Evolutionary conservation across 192 early-diverging fungal genomes (phyloP), one percentile per base, ranked within the genome.

Genomic region (Spinellus fusiger): DNA sequence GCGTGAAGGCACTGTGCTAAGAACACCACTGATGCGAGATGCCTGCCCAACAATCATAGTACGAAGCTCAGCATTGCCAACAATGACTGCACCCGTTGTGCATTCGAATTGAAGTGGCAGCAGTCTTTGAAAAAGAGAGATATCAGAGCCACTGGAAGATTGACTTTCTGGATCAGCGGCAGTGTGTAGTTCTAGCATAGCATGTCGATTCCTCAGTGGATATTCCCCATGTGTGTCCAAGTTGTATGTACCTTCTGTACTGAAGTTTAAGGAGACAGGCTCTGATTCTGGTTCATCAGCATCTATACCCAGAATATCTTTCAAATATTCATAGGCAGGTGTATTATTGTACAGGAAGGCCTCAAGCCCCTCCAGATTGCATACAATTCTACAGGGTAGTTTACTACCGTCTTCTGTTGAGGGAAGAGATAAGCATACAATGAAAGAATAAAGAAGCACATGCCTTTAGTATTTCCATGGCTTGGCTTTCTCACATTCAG

Each of bases 261-360:
- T 22, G 48, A 23, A 16, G n/a, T 49, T 16, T 49, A 4, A 0
- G 18, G 50, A 18, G 46, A 26, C 4, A 12, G 55, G 22, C 32
- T 38, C 38, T 6, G 32, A 35, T 13, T 22, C 25, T 37, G 35
- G 20, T 12, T 61, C 64, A n/a, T 65, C 44, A 0, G 74, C 64
- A 52, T 58, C 65, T 35, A 75, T 31, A 0, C 69, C 73, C 6
- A 86, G 38, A 8, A 80, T 72, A 22, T 66, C 53, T 29, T 74
- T 62, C 33, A 90, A 61, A 12, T 66, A 60, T 35, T 88, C 82
- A 59, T 91, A 93, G 1, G 85, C 87, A 1, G 85, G 75, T 28
- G 83, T 77, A 51, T 88, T 76, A 51, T 93, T 93, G 74, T 91
- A 93, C 48, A 88, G 81, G 66, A 91, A 91, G 78, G 84, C 86